A percentile compares a stretch with the other conserved stretches of the same genome.
Evolutionary conservation across 202 grass and related monocot species (phyloP).

Genomic region (Zizania palustris): DNA sequence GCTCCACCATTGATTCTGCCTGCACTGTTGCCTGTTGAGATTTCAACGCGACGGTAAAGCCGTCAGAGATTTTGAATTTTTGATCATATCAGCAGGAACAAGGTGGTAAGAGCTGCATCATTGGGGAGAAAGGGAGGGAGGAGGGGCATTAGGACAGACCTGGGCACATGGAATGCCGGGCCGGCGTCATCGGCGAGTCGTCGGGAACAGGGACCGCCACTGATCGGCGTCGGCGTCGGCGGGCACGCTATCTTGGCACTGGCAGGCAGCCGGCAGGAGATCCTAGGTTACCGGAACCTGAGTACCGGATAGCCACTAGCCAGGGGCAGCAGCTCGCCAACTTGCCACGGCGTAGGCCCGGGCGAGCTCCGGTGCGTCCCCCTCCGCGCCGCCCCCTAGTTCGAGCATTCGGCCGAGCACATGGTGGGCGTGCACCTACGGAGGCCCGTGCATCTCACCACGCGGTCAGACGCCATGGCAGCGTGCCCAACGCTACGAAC

Average conservation of each 20-base stretch:
- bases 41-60: constrained; percentile 36
- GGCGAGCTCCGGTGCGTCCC: not conserved
- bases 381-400: not conserved
- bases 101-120: constrained; percentile 2
- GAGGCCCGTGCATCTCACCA: not conserved
- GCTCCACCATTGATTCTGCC: not conserved
- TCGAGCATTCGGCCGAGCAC: constrained; percentile 34
- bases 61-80: not conserved
- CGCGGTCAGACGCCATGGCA: not conserved
- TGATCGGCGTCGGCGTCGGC: not conserved
- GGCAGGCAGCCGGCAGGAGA: not conserved
- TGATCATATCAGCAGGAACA: constrained; percentile 22
- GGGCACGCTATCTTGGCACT: not conserved
- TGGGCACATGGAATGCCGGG: constrained; percentile 40
- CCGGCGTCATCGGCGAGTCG: constrained; percentile 6
- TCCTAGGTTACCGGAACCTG: not conserved
- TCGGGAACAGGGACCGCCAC: constrained; percentile 14
- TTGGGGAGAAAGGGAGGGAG: not conserved
- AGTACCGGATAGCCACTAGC: not conserved
- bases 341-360: not conserved
- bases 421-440: not conserved
- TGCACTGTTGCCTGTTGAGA: constrained; percentile 37
- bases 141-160: constrained; percentile 3
- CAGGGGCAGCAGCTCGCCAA: not conserved
- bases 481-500: too few species aligned